Evolutionary conservation across 176 grass and related monocot genomes (phyloP), one percentile per base, ranked within the genome.

Genomic region (Rhynchospora tenuis): DNA sequence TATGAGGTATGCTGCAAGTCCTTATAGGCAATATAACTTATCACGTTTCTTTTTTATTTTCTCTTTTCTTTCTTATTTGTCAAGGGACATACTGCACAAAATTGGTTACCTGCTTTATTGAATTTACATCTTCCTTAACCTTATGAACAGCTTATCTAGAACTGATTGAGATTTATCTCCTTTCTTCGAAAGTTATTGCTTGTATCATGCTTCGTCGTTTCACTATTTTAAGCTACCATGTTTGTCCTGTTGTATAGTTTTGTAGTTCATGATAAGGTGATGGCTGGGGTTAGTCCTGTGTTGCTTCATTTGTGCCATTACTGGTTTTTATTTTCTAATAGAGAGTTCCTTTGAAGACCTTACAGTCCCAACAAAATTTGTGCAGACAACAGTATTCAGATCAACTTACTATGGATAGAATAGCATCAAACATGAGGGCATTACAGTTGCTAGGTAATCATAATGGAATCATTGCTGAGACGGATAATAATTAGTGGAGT

Each of bases 1-100:
- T 95, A 91, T 24, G 95, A 98, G 95, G 95, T 98, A 95, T 67
- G 46, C 46, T 2, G 33, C 51, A 13, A 73, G 50, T 59, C 23
- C 44, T 83, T 61, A 22, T 78, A 42, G 47, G 26, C 45, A 33
- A 67, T 56, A 38, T 57, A 33, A 38, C 9, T 56, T 17, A n/a
- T n/a, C n/a, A n/a, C n/a, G n/a, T 45, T 54, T 23, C 17, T 63
- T 62, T 6, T 64, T 81, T 20, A 43, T 42, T 81, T 8, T 16
- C 46, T 80, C 6, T 76, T 43, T 72, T 81, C 6, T 73, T 59
- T 50, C 3, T 28, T 43, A 24, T 7, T 82, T 33, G 50, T 66
- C 29, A 65, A 42, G 16, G 15, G 19, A 13, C 24, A 19, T 15
- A 14, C 73, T 55, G 7, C 14, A 77, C 54, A 73, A 56, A 17